These are phyloP conservation scores for Candida sonorensis DNA, from an alignment of 805 yeast genomes.

Conservation along the genomic window DNA sequence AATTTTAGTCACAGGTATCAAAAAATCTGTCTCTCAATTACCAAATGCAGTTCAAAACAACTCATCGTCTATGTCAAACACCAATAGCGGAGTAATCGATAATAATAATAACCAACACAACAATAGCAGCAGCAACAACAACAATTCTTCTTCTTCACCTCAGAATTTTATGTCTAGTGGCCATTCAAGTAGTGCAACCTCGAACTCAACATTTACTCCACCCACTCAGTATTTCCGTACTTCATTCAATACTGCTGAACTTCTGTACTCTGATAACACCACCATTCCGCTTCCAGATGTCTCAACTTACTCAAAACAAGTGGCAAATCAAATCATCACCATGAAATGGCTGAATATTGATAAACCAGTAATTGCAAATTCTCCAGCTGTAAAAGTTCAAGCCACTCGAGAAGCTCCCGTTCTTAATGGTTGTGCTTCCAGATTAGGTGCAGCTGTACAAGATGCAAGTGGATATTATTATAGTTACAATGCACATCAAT, in stretches of 20 bases:
- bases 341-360: conserved; percentile 73
- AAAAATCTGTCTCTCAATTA: conserved; percentile 27
- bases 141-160: conserved; percentile 14
- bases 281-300: conserved; percentile 17
- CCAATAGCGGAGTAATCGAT: conserved; percentile 17
- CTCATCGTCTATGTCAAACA: conserved; percentile 1
- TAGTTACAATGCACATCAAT: conserved; percentile 53
- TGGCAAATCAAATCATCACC: conserved; percentile 32
- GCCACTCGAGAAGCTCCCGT: conserved; percentile 20
- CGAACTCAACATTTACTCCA: conserved; percentile 1
- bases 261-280: conserved; percentile 38
- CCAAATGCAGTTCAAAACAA: too few relatives aligned
- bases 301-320: conserved; percentile 16
- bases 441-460: conserved; percentile 28
- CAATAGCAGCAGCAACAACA: conserved; percentile 17
- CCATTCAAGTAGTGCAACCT: too few relatives aligned
- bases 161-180: too few relatives aligned
- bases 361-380: conserved; percentile 52
- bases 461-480: conserved; percentile 31
- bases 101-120: conserved; percentile 15
- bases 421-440: conserved; percentile 29
- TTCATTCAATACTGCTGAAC: conserved; percentile 32
- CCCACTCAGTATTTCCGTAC: conserved; percentile 32
- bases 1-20: conserved; percentile 45
- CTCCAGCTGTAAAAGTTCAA: conserved; percentile 45